Conservation (phyloP, 1,284 basidiomycete genomes). For the Fereydounia khargensis region DNA sequence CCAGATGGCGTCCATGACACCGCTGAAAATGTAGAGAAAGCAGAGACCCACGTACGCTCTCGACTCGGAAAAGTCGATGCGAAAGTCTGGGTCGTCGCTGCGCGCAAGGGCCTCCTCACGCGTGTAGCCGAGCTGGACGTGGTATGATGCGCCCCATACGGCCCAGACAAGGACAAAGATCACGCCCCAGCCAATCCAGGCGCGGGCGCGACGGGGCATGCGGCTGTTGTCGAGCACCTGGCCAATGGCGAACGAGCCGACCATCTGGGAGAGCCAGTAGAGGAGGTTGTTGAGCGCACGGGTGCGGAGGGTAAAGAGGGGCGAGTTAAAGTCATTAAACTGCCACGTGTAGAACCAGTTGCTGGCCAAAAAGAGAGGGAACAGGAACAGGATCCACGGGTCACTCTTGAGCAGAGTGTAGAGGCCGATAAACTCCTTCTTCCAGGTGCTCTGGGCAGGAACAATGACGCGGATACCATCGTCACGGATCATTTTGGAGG, state of each 20-base stretch:
- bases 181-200: slow-evolving; percentile 46
- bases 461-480: slow-evolving; percentile 42
- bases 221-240: slow-evolving; percentile 35
- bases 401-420: slow-evolving; percentile 32
- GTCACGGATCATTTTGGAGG: slow-evolving; percentile 32
- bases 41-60: slow-evolving; percentile 28
- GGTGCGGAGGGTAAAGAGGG: slow-evolving; percentile 46
- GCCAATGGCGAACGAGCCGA: slow-evolving; percentile 38
- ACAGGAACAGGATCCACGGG: slow-evolving; percentile 41
- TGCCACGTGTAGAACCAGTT: slow-evolving; percentile 55
- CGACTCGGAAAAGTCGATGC: slow-evolving; percentile 20
- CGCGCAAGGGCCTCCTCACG: slow-evolving; percentile 11
- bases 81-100: slow-evolving; percentile 1
- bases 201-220: slow-evolving; percentile 31
- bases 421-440: slow-evolving; percentile 34
- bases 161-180: slow-evolving; percentile 36
- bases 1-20: slow-evolving; percentile 38
- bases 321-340: slow-evolving; percentile 37
- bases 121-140: slow-evolving; percentile 38
- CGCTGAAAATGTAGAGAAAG: slow-evolving; percentile 49
- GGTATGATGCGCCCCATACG: slow-evolving; percentile 49
- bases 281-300: slow-evolving; percentile 58
- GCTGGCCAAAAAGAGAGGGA: slow-evolving; percentile 43
- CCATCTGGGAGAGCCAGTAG: slow-evolving; percentile 59
- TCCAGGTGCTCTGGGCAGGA: slow-evolving; percentile 35